Conservation (phyloP, 768 basidiomycete genomes). For the Royoungia palumana region DNA sequence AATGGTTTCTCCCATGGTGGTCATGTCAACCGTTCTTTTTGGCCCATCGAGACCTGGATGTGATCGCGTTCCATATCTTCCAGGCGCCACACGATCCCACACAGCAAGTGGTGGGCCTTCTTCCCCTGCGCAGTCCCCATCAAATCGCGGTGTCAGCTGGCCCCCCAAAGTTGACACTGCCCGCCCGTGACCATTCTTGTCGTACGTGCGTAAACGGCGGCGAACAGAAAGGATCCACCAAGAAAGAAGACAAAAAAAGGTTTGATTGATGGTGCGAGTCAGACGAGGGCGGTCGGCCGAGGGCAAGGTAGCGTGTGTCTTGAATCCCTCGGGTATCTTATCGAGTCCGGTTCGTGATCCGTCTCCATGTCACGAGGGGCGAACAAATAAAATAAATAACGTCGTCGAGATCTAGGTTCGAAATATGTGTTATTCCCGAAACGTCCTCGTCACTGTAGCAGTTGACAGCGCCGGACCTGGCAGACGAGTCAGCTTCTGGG, state of each 20-base stretch:
- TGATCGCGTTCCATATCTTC: neutral
- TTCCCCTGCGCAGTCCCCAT: conserved; percentile 6
- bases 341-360: conserved; percentile 9
- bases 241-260: no score
- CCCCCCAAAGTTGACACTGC: neutral
- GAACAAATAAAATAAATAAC: neutral
- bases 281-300: no score
- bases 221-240: no score
- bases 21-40: conserved; percentile 17
- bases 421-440: conserved; percentile 3
- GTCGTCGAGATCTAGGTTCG: conserved; percentile 6
- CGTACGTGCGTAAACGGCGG: neutral
- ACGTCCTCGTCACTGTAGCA: neutral
- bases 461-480: no score
- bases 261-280: no score
- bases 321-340: conserved; percentile 14
- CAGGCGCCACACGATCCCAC: conserved; percentile 10
- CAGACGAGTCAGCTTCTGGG: no score
- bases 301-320: no score
- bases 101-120: no score
- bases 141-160: neutral
- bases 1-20: conserved; percentile 9
- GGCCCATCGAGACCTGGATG: conserved; percentile 1
- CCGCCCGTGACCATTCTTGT: neutral
- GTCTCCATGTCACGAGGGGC: conserved; percentile 1